Evolutionary conservation across 2,329 filamentous ascomycete genomes (phyloP).

Genomic region (Exophiala lecanii-corni): DNA sequence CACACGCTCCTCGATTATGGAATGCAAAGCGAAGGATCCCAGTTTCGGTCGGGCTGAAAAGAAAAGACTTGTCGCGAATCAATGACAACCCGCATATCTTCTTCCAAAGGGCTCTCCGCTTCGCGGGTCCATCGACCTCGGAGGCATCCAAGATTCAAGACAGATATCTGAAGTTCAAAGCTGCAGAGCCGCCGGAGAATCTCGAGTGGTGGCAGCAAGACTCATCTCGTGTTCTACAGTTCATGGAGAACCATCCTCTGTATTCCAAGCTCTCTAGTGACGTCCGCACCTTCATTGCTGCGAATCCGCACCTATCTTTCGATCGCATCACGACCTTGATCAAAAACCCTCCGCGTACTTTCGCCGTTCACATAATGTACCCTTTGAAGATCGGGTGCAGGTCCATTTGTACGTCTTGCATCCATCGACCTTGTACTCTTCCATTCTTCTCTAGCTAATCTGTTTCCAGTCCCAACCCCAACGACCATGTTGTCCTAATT

Average conservation of each 20-base stretch:
- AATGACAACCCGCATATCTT: conserved; percentile 3
- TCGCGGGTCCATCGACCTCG: no score
- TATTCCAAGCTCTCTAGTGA: conserved; percentile 14
- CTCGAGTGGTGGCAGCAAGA: conserved; percentile 23
- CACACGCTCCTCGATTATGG: conserved; percentile 21
- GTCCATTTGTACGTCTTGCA: conserved; percentile 42
- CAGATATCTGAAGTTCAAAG: neutral
- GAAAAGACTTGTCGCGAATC: conserved; percentile 2
- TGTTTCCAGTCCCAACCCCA: conserved; percentile 56
- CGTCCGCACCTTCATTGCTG: conserved; percentile 16
- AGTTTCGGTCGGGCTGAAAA: conserved; percentile 13
- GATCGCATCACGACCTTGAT: neutral
- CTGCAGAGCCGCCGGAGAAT: neutral
- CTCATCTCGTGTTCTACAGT: conserved; percentile 20
- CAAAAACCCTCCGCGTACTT: conserved; percentile 24
- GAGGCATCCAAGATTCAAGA: neutral
- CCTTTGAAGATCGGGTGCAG: conserved; percentile 34
- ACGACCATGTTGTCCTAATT: conserved; percentile 74
- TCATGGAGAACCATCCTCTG: conserved; percentile 19
- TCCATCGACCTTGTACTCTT: neutral
- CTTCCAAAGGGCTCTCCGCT: no score
- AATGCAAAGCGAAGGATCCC: conserved; percentile 25
- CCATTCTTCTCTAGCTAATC: neutral
- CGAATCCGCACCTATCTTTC: conserved; percentile 1
- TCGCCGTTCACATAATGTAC: conserved; percentile 26